phyloP scores from a whole-genome alignment of 1,284 basidiomycete species.

The Kalmanozyma brasiliensis region DNA sequence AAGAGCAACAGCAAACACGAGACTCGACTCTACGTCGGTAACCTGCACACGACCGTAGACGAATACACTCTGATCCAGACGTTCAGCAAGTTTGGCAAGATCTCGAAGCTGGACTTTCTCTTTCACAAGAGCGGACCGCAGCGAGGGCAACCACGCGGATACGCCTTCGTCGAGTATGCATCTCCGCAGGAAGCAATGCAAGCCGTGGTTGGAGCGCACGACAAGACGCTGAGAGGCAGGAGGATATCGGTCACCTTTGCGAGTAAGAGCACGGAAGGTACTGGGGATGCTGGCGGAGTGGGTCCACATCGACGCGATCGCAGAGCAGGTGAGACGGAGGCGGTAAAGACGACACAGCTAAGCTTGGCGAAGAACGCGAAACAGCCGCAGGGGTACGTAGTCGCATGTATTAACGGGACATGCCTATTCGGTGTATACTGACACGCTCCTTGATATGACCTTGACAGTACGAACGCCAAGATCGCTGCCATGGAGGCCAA shows the following conservation, averaged over 20 bases:
- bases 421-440: not conserved
- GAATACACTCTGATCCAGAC: constrained; percentile 85
- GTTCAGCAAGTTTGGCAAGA: constrained; percentile 89
- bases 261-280: constrained; percentile 72
- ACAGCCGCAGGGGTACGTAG: constrained; percentile 73
- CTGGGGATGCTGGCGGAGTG: constrained; percentile 4
- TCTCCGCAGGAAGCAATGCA: constrained; percentile 76
- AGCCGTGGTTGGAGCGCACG: constrained; percentile 80
- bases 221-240: constrained; percentile 83
- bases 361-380: constrained; percentile 82
- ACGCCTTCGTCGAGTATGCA: constrained; percentile 88
- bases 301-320: constrained; percentile 44
- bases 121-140: constrained; percentile 90
- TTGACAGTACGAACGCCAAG: constrained; percentile 76
- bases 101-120: constrained; percentile 90
- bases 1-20: constrained; percentile 21
- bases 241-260: constrained; percentile 89
- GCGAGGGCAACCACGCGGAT: constrained; percentile 92
- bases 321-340: constrained; percentile 69
- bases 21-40: constrained; percentile 85
- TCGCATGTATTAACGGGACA: not conserved
- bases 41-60: constrained; percentile 85
- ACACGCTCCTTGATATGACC: not conserved
- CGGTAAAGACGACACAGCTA: constrained; percentile 82
- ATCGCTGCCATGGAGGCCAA: constrained; percentile 97